Evolutionary conservation across 768 basidiomycete species (phyloP), one percentile per base, ranked within the genome.

Genomic region (Suillus fuscotomentosus): DNA sequence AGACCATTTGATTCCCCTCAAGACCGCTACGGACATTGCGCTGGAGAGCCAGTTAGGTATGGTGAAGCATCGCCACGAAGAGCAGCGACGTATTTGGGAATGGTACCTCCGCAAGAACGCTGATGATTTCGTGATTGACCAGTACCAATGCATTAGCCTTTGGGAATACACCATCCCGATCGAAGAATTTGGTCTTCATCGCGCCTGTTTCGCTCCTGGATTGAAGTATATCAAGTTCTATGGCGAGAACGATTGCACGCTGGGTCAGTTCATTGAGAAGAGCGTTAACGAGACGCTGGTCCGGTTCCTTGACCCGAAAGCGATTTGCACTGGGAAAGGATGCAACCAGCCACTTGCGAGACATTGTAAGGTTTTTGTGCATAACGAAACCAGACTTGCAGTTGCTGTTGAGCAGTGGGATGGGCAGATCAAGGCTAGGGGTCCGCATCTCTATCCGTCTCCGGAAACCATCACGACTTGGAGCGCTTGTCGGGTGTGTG

Each of bases 181-280:
- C 38, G 82, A 84, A 42, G 89, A 89, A 62, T 82, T 87, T 67
- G 88, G 86, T 5, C 78, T 80, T 17, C 87, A 88, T 70, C 88
- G 89, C 8, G 83, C 91, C 5, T 95, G 94, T 71, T 91, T 91
- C 67, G 86, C 89, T 5, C 94, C 96, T 0, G 74, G 79, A 45
- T 73, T 96, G 57, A 82, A 83, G 24, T 89, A 90, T 66, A 86
- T 92, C 78, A 88, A 86, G 17, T 99, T 95, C 75, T 99, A 99
- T 71, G 91, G 94, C 55, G 89, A 94, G 68, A 95, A 95, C 64
- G 95, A 97, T 72, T 87, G 86, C 73, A 96, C 97, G 0, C 84
- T 99, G 15, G 95, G 96, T 0, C 93, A 96, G 73, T 98, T 90
- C 79, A 90, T 99, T 66, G 95, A 97, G 70, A 87, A 86, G 55